Evolutionary conservation across 257 asterid genomes (phyloP).

Genomic region (Misopates orontium): DNA sequence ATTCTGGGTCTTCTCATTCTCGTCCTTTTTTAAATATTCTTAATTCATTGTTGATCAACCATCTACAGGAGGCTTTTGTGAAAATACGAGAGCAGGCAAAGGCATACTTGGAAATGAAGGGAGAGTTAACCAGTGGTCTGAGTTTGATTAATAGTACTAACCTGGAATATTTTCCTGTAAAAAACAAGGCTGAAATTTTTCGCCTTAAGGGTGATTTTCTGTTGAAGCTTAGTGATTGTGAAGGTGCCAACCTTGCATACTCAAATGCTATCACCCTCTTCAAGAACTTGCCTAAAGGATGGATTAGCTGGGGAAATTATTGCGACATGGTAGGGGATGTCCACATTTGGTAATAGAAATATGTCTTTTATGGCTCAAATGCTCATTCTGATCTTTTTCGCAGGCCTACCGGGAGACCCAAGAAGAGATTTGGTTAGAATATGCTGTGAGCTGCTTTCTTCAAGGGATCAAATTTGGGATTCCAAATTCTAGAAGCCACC

Average conservation of each 20-base stretch:
- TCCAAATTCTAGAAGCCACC: conserved; percentile 94
- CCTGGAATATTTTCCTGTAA: conserved; percentile 90
- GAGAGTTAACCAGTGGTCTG: conserved; percentile 94
- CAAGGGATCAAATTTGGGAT: conserved; percentile 94
- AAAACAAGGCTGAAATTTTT: conserved; percentile 92
- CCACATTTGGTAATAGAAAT: conserved; percentile 20
- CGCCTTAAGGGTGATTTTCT: conserved; percentile 95
- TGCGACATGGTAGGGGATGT: conserved; percentile 80
- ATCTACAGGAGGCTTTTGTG: conserved; percentile 91
- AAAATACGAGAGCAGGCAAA: conserved; percentile 98
- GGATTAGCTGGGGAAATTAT: conserved; percentile 99
- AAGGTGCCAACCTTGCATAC: conserved; percentile 96
- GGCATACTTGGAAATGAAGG: conserved; percentile 97
- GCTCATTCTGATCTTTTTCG: conserved; percentile 28
- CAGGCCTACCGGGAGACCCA: conserved; percentile 94
- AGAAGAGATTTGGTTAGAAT: conserved; percentile 93
- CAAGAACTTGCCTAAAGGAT: conserved; percentile 96
- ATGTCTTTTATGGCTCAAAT: conserved; percentile 18
- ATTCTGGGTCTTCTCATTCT: background rate
- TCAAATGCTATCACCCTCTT: conserved; percentile 84
- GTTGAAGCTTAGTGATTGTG: conserved; percentile 88
- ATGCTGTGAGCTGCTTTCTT: conserved; percentile 98
- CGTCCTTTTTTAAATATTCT: background rate
- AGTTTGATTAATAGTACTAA: conserved; percentile 93
- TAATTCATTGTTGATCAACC: background rate